Base-by-base conservation (phyloP, 148 eudicot species). In the Nepenthes gracilis region DNA sequence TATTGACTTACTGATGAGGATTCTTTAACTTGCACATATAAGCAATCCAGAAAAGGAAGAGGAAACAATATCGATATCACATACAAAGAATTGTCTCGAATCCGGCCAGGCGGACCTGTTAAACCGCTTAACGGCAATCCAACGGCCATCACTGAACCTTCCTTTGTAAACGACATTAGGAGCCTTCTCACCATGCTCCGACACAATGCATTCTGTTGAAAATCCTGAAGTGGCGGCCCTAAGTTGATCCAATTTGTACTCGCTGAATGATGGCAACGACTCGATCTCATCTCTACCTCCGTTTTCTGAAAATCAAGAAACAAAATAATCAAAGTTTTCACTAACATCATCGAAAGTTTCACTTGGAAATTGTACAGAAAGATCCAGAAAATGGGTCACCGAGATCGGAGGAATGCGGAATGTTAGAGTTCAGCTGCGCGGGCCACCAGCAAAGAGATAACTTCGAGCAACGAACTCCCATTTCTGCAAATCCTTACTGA, bases 41-140 rank as follows among this genome's bases (percentile, higher is more conserved):
- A 50, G 53, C 59, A 13, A 58, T 40, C 67, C 32, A 65, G 12
- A 14, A 12, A 50, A 23, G 23, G 23, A 23, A 23, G 23, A 23
- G 23, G 23, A 23, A 23, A 23, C 23, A 23, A 12, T 36, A 33
- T 15, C 6, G 61, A 10, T 13, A 57, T 48, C 56, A 15, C 57
- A 47, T 73, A 88, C 96, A 67, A 85, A 69, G 68, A 88, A 88
- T 70, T 88, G 96, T 49, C 85, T 82, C 58, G 72, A 54, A 72
- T 88, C 96, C 33, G 96, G 96, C 96, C 96, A 88, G 58, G 91
- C 96, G 23, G 96, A 85, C 81, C 80, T 78, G 62, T 80, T 84
- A 55, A 87, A 85, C 62, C 95, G 82, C 79, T 87, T 87, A 63
- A 87, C 71, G 53, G 95, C 96, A 33, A 88, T 72, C 80, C 73